Evolutionary conservation across 176 grass and related monocot genomes (phyloP), one percentile per base, ranked within the genome.

Genomic region (Oryza brachyantha): DNA sequence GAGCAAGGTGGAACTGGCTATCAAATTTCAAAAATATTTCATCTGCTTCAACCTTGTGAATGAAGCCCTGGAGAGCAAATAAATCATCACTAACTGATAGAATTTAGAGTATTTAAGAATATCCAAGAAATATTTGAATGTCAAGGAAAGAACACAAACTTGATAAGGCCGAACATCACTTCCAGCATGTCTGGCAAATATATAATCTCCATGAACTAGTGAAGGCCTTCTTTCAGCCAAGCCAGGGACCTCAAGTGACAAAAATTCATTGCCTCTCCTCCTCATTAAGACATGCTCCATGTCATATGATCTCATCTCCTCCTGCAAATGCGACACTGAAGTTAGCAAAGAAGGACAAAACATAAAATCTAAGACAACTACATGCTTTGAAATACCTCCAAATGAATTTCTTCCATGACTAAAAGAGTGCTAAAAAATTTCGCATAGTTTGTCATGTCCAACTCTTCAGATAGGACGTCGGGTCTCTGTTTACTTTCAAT

Each of bases 11-110:
- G 52, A 98, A 82, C 13, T 9, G 38, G 3, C 81, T 39, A 76
- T 98, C 74, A 78, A 98, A 98, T 78, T 79, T 80, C 68, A 98
- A 61, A 86, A 87, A 92, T 79, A 94, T 98, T 81, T 92, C 92
- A 86, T 94, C 92, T 35, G 92, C 92, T 79, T 94, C 85, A 36
- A 98, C 92, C 81, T 77, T 94, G 84, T 94, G 90, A 74, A 98
- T 98, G 85, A 79, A 91, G 52, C 95, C 95, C 92, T 98, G 76
- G 78, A 84, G 72, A 61, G 66, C 22, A 22, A 40, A 45, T 22
- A 65, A 57, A 74, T 52, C 55, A 87, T 75, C 39, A 79, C 66
- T 73, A 64, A 41, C 29, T 36, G 22, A 78, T 77, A 75, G 64
- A 42, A 65, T 68, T 82, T 83, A 34, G 74, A 72, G 9, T 46